These are phyloP conservation scores for Phaeophleospora eucalypticola DNA, from an alignment of 2,329 filamentous ascomycete species.

Conservation along the genomic window DNA sequence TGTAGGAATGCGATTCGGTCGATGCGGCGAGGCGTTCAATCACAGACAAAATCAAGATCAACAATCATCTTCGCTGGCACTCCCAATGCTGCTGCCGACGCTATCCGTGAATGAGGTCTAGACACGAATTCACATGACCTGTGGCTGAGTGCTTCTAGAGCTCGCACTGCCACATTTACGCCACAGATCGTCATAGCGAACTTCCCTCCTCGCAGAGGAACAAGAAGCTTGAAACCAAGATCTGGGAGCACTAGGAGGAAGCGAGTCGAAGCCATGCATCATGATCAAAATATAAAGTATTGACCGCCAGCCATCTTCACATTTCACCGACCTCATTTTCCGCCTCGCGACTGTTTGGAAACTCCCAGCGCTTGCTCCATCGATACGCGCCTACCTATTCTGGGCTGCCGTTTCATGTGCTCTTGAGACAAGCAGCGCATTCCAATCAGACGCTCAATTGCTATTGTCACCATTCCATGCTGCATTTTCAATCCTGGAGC, in stretches of 20 bases:
- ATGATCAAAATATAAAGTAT: too few relatives aligned
- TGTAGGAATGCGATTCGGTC: neutral
- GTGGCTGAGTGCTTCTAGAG: neutral
- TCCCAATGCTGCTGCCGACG: neutral
- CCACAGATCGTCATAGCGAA: neutral
- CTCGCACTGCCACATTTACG: neutral
- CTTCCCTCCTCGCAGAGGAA: too few relatives aligned
- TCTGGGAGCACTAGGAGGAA: too few relatives aligned
- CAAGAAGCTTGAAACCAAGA: too few relatives aligned
- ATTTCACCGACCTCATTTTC: neutral
- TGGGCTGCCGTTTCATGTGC: neutral
- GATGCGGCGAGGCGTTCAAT: neutral
- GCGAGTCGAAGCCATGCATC: too few relatives aligned
- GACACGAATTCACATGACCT: neutral
- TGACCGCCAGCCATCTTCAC: too few relatives aligned
- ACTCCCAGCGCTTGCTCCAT: neutral
- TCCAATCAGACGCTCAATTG: slow-evolving; percentile 14
- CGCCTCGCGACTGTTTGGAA: neutral
- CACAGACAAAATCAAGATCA: neutral
- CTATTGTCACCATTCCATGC: slow-evolving; percentile 16
- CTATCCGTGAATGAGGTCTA: neutral
- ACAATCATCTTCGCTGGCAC: neutral
- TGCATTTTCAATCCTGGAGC: neutral
- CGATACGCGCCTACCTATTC: slow-evolving; percentile 1
- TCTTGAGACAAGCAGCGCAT: neutral